Percentiles rank a stretch among this genome's conserved stretches.
These are phyloP conservation scores for Aechmea fasciata DNA, from an alignment of 176 grass and related monocot genomes.

Conservation along the genomic window DNA sequence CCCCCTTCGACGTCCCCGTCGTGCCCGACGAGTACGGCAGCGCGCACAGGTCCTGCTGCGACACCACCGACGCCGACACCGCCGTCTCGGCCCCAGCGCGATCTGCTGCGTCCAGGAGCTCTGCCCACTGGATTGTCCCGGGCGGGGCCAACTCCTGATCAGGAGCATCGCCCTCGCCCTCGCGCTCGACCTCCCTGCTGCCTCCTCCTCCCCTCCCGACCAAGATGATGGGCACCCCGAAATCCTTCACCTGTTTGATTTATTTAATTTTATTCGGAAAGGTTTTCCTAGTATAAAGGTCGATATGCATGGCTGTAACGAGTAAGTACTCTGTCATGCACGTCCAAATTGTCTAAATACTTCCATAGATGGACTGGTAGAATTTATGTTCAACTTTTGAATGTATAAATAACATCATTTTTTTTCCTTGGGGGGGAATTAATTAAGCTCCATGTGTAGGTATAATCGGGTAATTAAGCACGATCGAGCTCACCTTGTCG, in stretches of 20 bases:
- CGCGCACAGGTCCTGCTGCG: constrained; percentile 61
- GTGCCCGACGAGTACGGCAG: constrained; percentile 79
- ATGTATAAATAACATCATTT: too few relatives aligned
- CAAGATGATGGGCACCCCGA: constrained; percentile 39
- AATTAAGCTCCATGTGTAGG: too few relatives aligned
- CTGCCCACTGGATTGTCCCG: constrained; percentile 47
- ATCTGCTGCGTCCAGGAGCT: constrained; percentile 49
- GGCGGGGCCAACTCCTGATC: not conserved
- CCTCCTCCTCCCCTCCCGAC: constrained; percentile 2
- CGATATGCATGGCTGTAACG: too few relatives aligned
- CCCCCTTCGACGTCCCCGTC: constrained; percentile 78
- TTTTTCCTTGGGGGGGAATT: too few relatives aligned
- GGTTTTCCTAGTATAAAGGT: too few relatives aligned
- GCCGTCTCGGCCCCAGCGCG: constrained; percentile 32
- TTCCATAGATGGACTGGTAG: too few relatives aligned
- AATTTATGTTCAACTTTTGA: too few relatives aligned
- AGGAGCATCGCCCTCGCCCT: not conserved
- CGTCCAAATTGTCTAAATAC: not conserved
- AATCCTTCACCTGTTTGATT: constrained; percentile 42
- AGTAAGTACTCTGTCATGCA: not conserved
- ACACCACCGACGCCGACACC: constrained; percentile 12
- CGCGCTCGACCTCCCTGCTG: not conserved
- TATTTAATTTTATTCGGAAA: not conserved
- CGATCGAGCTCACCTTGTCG: constrained; percentile 35
- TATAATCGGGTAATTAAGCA: too few relatives aligned